Percentiles rank a stretch among this genome's conserved stretches.
Evolutionary conservation across 192 early-diverging fungal species (phyloP).

Genomic region (Chytriomyces sp.): DNA sequence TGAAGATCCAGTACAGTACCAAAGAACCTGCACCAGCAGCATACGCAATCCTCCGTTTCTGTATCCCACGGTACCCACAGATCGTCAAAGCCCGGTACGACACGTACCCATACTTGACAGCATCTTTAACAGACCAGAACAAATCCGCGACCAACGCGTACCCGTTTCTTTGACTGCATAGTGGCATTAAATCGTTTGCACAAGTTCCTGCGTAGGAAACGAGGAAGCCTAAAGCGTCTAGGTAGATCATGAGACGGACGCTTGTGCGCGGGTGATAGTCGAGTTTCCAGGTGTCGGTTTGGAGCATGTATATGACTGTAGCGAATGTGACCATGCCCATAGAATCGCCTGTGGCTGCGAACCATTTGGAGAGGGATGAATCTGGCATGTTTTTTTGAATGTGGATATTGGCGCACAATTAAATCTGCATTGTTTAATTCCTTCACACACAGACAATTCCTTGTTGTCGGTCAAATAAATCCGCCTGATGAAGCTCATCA

Average conservation of each 20-base stretch:
- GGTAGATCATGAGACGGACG: conserved; percentile 24
- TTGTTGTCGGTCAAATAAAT: too few species aligned
- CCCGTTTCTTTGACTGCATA: conserved; percentile 14
- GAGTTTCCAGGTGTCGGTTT: not conserved
- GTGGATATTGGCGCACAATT: not conserved
- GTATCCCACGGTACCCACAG: too few species aligned
- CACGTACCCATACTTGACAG: conserved; percentile 11
- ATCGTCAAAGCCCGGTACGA: conserved; percentile 53
- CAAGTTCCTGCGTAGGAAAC: not conserved
- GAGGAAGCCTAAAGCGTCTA: conserved; percentile 1
- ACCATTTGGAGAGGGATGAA: not conserved
- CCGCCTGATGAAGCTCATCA: conserved; percentile 41
- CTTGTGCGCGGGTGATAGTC: not conserved
- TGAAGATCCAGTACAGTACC: conserved; percentile 11
- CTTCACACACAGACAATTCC: too few species aligned
- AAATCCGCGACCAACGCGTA: conserved; percentile 13
- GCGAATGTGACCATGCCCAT: conserved; percentile 19
- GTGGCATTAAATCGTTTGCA: not conserved
- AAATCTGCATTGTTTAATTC: too few species aligned
- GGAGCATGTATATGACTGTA: conserved; percentile 19
- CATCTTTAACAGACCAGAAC: conserved; percentile 21
- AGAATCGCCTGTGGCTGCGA: not conserved
- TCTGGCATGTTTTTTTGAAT: conserved; percentile 17
- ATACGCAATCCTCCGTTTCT: not conserved
- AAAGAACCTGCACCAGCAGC: not conserved